Conservation (phyloP, 768 basidiomycete genomes). For the Omphalotus guepiniiformis region DNA sequence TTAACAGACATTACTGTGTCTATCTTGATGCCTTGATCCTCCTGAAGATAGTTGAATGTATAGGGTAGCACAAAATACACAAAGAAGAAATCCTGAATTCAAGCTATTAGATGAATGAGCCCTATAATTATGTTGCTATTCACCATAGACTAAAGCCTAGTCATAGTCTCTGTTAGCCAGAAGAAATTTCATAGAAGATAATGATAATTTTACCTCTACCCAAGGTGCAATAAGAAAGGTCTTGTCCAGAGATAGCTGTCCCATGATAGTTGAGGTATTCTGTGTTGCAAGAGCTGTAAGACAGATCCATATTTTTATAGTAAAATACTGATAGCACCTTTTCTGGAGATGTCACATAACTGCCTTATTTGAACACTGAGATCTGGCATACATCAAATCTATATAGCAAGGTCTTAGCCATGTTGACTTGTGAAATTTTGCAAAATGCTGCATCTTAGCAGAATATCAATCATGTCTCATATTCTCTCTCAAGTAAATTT, state of each 20-base stretch:
- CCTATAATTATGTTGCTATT: neutral
- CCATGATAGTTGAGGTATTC: too few species aligned
- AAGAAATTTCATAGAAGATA: neutral
- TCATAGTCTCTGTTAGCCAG: neutral
- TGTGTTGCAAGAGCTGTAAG: too few species aligned
- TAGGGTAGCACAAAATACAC: conserved; percentile 12
- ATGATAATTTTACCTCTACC: conserved; percentile 18
- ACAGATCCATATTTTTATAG: too few species aligned
- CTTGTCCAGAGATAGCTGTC: conserved; percentile 14
- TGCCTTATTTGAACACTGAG: too few species aligned
- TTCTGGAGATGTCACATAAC: too few species aligned
- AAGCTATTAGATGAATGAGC: neutral
- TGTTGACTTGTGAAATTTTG: too few species aligned
- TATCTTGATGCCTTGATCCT: neutral
- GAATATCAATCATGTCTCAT: too few species aligned
- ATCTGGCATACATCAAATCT: too few species aligned
- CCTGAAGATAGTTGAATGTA: conserved; percentile 2
- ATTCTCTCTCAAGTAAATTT: too few species aligned
- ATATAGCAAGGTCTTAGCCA: too few species aligned
- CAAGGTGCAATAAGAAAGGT: conserved; percentile 16
- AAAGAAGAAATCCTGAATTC: conserved; percentile 12
- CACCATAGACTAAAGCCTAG: conserved; percentile 5
- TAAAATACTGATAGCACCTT: too few species aligned
- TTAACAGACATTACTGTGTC: conserved; percentile 8
- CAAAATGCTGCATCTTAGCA: too few species aligned